Evolutionary conservation across 495 filamentous ascomycete genomes (phyloP).

Genomic region (Tuber magnatum): DNA sequence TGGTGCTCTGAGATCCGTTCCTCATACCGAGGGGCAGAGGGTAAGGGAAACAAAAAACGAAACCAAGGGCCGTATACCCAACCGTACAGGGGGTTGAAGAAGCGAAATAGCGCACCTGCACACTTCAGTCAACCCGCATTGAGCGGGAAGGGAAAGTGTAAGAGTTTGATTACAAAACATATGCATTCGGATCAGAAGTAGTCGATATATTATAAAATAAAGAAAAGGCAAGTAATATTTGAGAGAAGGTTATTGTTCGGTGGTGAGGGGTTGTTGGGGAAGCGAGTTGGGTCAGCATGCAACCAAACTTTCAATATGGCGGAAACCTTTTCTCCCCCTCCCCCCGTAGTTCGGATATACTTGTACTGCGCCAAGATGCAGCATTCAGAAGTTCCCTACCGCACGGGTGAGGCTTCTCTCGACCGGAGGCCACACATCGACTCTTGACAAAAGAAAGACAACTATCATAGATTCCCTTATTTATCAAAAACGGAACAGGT

Average conservation of each 20-base stretch:
- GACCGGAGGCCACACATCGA: neutral
- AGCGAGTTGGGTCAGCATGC: neutral
- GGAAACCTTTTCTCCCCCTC: too few species aligned
- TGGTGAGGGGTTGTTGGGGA: neutral
- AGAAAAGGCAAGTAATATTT: neutral
- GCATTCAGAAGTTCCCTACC: neutral
- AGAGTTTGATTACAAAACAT: neutral
- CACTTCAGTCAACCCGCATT: neutral
- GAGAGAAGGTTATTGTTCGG: neutral
- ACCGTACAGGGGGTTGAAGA: neutral
- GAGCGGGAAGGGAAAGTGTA: neutral
- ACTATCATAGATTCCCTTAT: neutral
- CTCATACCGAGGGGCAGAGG: neutral
- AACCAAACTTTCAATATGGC: neutral
- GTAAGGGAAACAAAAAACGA: neutral
- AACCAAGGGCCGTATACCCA: neutral
- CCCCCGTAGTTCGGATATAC: neutral
- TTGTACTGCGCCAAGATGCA: neutral
- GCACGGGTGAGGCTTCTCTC: neutral
- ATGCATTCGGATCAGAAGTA: neutral
- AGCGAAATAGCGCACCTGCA: too few species aligned
- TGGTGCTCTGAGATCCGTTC: neutral
- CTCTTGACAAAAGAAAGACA: neutral
- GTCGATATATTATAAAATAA: neutral
- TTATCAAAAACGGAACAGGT: neutral